Percentiles rank a stretch among this genome's conserved stretches.
Conservation (phyloP, 2,329 filamentous ascomycete genomes). For the Endoconidiophora laricicola region DNA sequence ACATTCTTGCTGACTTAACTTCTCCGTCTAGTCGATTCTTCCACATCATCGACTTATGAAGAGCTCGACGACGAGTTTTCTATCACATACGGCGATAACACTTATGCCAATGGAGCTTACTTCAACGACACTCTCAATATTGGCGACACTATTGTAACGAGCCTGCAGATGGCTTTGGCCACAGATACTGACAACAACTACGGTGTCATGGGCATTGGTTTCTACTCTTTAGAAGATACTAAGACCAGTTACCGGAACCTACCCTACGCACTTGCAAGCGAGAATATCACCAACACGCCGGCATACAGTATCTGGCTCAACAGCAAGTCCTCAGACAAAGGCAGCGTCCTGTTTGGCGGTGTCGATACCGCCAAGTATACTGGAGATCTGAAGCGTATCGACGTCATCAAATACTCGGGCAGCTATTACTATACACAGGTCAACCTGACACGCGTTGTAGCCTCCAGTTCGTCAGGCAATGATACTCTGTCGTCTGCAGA, state of each 20-base stretch:
- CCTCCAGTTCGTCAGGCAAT: constrained; percentile 31
- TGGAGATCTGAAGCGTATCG: constrained; percentile 44
- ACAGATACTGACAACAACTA: constrained; percentile 35
- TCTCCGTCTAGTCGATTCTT: constrained; percentile 25
- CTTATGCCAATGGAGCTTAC: constrained; percentile 39
- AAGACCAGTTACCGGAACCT: constrained; percentile 36
- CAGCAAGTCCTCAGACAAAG: constrained; percentile 41
- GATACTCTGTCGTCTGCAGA: constrained; percentile 27
- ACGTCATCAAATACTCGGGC: constrained; percentile 31
- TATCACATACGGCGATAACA: constrained; percentile 46
- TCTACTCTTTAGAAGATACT: constrained; percentile 35
- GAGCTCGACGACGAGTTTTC: constrained; percentile 31
- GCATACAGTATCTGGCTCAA: constrained; percentile 59
- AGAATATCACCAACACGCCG: constrained; percentile 46
- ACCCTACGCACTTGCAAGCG: constrained; percentile 44
- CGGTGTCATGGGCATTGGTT: constrained; percentile 45
- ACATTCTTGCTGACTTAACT: background rate
- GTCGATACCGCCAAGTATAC: constrained; percentile 59
- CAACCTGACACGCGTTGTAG: constrained; percentile 30
- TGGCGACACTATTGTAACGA: constrained; percentile 32
- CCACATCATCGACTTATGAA: constrained; percentile 29
- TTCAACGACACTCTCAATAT: constrained; percentile 40
- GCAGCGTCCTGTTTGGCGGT: constrained; percentile 65
- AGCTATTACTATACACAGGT: constrained; percentile 32
- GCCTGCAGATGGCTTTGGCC: constrained; percentile 43